Evolutionary conservation across 2,329 filamentous ascomycete genomes (phyloP).

Genomic region (Ophiostoma perfectum): DNA sequence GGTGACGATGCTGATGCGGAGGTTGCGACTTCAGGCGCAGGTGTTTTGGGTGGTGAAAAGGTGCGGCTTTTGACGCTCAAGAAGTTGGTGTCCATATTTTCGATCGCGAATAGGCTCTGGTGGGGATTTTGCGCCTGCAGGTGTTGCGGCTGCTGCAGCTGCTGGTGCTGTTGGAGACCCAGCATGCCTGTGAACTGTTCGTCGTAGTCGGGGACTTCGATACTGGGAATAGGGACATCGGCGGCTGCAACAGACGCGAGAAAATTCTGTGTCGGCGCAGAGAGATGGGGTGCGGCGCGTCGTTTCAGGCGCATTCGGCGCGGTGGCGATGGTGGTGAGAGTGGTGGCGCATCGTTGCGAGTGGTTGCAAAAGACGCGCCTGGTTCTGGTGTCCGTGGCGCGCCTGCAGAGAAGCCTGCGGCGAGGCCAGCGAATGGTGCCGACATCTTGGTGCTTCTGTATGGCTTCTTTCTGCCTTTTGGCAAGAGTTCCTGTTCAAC

Average conservation of each 20-base stretch:
- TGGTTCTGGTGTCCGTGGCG: conserved; percentile 52
- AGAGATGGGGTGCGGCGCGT: conserved; percentile 45
- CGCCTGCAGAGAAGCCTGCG: conserved; percentile 42
- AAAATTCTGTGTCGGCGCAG: conserved; percentile 59
- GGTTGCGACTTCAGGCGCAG: conserved; percentile 44
- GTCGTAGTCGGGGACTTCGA: conserved; percentile 49
- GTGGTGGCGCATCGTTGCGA: conserved; percentile 36
- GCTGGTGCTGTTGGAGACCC: background rate
- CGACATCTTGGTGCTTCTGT: conserved; percentile 36
- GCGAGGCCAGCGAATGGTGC: conserved; percentile 41
- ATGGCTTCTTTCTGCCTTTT: background rate
- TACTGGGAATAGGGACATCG: conserved; percentile 59
- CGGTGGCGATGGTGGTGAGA: conserved; percentile 49
- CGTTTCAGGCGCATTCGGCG: conserved; percentile 52
- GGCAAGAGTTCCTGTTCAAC: background rate
- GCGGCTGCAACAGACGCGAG: conserved; percentile 62
- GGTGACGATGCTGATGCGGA: conserved; percentile 33
- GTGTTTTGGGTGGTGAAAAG: conserved; percentile 56
- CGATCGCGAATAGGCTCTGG: background rate
- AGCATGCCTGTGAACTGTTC: conserved; percentile 20
- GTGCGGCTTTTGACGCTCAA: conserved; percentile 37
- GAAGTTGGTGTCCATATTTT: conserved; percentile 28
- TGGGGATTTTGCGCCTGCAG: background rate
- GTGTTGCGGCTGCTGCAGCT: conserved; percentile 3
- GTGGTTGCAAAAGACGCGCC: conserved; percentile 30